A percentile compares a stretch with the other conserved stretches of the same genome.
Conservation (phyloP, 805 yeast species). For the Clavispora vitiphila region DNA sequence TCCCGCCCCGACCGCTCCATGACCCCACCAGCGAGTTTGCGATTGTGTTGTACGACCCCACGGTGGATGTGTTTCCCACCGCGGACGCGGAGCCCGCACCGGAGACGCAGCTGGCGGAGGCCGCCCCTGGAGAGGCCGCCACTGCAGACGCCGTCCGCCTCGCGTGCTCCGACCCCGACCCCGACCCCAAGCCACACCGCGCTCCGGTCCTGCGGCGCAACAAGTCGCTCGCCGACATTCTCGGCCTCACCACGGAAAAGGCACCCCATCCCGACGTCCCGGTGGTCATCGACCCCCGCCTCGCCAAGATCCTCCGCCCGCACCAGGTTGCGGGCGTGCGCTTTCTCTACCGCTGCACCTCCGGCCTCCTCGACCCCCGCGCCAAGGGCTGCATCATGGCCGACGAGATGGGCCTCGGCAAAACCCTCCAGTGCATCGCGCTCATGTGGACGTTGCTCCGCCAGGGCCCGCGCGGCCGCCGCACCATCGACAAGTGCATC, state of each 20-base stretch:
- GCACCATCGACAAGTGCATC: constrained; percentile 82
- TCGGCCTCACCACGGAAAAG: constrained; percentile 61
- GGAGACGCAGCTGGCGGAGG: constrained; percentile 3
- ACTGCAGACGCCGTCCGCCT: no score
- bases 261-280: constrained; percentile 79
- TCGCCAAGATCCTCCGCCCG: constrained; percentile 82
- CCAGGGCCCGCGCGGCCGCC: constrained; percentile 82
- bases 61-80: constrained; percentile 59
- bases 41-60: constrained; percentile 91
- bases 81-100: constrained; percentile 18
- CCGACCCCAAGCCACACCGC: no score
- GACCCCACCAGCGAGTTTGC: constrained; percentile 94
- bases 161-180: no score
- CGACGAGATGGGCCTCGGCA: constrained; percentile 94
- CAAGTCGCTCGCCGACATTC: constrained; percentile 71
- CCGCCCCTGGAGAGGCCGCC: no score
- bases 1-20: constrained; percentile 89
- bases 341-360: constrained; percentile 83
- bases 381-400: constrained; percentile 98
- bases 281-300: constrained; percentile 88
- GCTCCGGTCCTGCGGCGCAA: constrained; percentile 6
- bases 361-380: constrained; percentile 75
- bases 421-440: constrained; percentile 83
- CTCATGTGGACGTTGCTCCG: constrained; percentile 87
- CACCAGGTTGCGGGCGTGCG: constrained; percentile 96